Conservation (phyloP, 345 rosid genomes). For the Cardiospermum halicacabum region DNA sequence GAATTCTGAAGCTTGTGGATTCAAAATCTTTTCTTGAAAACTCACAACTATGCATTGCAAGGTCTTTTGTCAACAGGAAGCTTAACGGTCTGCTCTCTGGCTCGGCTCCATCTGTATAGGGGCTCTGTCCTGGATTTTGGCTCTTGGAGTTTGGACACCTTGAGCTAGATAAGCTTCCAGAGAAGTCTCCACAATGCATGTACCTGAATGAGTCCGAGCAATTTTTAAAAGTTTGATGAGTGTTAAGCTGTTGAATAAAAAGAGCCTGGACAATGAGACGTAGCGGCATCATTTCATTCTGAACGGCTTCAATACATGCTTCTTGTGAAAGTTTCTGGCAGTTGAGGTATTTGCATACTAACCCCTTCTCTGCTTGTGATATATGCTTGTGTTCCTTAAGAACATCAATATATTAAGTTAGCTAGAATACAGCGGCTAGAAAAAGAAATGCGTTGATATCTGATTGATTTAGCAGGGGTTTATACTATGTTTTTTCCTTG, state of each 20-base stretch:
- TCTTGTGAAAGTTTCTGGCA: slow-evolving; percentile 74
- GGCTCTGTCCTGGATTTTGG: slow-evolving; percentile 43
- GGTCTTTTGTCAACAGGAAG: slow-evolving; percentile 37
- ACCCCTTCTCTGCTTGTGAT: slow-evolving; percentile 59
- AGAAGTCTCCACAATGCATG: slow-evolving; percentile 41
- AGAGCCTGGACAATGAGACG: slow-evolving; percentile 74
- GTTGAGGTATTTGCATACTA: slow-evolving; percentile 61
- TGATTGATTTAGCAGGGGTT: background rate
- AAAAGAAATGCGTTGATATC: background rate
- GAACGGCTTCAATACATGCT: slow-evolving; percentile 66
- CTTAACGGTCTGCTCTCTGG: slow-evolving; percentile 34
- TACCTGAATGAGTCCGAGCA: slow-evolving; percentile 59
- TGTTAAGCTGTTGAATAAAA: slow-evolving; percentile 65
- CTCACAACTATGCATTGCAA: slow-evolving; percentile 27
- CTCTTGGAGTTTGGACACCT: slow-evolving; percentile 51
- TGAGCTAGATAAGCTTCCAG: slow-evolving; percentile 52
- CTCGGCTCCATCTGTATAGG: slow-evolving; percentile 43
- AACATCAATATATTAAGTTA: slow-evolving; percentile 1
- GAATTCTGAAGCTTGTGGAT: slow-evolving; percentile 76
- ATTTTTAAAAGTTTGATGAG: slow-evolving; percentile 72
- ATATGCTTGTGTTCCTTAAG: slow-evolving; percentile 46
- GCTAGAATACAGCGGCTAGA: background rate
- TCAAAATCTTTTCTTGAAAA: slow-evolving; percentile 40
- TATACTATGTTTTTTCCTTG: background rate
- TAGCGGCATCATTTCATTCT: slow-evolving; percentile 80